Conservation (phyloP, 805 yeast genomes). For the Kuraishia hungarica region DNA sequence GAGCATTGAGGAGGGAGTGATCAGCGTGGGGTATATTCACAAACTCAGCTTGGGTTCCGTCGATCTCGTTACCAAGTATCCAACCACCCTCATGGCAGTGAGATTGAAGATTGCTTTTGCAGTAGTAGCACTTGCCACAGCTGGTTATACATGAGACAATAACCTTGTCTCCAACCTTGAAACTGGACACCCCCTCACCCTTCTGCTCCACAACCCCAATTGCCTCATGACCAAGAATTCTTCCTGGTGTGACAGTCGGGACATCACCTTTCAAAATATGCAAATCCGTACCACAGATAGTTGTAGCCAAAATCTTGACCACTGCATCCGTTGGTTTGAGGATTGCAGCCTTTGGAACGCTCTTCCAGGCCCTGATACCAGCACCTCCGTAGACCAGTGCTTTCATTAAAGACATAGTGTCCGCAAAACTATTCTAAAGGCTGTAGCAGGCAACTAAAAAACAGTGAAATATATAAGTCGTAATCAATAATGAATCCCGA, state of each 20-base stretch:
- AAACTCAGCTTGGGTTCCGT: conserved; percentile 62
- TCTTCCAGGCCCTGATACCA: conserved; percentile 26
- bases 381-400: conserved; percentile 39
- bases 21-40: conserved; percentile 46
- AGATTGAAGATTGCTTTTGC: conserved; percentile 45
- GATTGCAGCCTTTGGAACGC: conserved; percentile 34
- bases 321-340: conserved; percentile 43
- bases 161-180: conserved; percentile 50
- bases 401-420: conserved; percentile 25
- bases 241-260: conserved; percentile 38
- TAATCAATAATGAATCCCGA: too few relatives aligned
- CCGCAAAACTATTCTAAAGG: not conserved
- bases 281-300: conserved; percentile 59
- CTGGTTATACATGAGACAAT: conserved; percentile 61
- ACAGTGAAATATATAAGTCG: not conserved
- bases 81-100: conserved; percentile 52
- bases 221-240: conserved; percentile 57
- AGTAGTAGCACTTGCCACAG: conserved; percentile 51
- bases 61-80: conserved; percentile 47
- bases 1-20: conserved; percentile 25
- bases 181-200: conserved; percentile 38
- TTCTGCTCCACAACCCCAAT: conserved; percentile 42
- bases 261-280: conserved; percentile 57
- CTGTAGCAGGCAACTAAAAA: not conserved
- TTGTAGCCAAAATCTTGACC: conserved; percentile 46